These are phyloP conservation scores for Umbelopsis sp. DNA, from an alignment of 371 early-diverging fungal species.

Conservation along the genomic window DNA sequence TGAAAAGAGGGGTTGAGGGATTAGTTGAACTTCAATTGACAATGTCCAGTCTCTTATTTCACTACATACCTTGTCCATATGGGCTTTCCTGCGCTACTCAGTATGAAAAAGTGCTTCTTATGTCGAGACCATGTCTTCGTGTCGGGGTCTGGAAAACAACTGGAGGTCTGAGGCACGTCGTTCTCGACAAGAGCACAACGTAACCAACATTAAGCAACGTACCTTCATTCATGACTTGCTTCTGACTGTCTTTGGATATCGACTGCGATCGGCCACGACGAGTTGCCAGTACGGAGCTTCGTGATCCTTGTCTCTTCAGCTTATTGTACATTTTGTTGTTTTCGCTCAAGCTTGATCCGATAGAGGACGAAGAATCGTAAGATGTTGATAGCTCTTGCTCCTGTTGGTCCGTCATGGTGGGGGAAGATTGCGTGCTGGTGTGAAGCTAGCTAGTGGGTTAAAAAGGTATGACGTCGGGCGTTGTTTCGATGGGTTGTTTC, in stretches of 20 bases:
- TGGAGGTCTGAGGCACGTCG: not conserved
- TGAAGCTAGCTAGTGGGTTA: not conserved
- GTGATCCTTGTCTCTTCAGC: slow-evolving; percentile 40
- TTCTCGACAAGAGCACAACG: not conserved
- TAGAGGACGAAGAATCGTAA: slow-evolving; percentile 40
- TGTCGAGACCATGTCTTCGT: slow-evolving; percentile 59
- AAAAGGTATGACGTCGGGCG: not conserved
- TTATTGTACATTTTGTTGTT: slow-evolving; percentile 42
- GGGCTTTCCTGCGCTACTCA: slow-evolving; percentile 89
- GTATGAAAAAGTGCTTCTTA: slow-evolving; percentile 81
- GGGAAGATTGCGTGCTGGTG: not conserved
- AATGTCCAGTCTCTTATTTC: not conserved
- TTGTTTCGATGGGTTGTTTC: not conserved
- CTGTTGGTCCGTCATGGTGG: not conserved
- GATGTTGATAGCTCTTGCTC: slow-evolving; percentile 25
- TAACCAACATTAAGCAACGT: not conserved
- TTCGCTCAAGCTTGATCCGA: slow-evolving; percentile 41
- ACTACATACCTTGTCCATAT: slow-evolving; percentile 68
- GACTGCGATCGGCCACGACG: slow-evolving; percentile 18
- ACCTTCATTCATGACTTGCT: not conserved
- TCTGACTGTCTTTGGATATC: slow-evolving; percentile 22
- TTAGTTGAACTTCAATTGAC: not conserved
- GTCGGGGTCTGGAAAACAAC: slow-evolving; percentile 14
- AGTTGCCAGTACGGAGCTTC: slow-evolving; percentile 36
- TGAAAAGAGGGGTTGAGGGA: not conserved